Conservation (phyloP, 805 yeast species). For the Ogataea salicorniae region DNA sequence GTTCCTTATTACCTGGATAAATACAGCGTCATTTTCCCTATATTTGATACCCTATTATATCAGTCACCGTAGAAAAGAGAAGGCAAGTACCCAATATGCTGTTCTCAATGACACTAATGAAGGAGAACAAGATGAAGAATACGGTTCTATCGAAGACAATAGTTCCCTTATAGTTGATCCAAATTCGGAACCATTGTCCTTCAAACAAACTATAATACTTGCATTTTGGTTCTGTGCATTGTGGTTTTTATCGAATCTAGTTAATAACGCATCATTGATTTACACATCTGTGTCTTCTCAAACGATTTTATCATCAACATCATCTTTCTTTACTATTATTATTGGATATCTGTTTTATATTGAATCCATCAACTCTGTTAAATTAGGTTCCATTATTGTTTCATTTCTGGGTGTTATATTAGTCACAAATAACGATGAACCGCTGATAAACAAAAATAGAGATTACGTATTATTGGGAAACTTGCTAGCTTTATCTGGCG, state of each 20-base stretch:
- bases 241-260: slow-evolving; percentile 88
- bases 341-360: slow-evolving; percentile 71
- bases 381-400: slow-evolving; percentile 63
- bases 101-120: background rate
- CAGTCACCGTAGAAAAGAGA: slow-evolving; percentile 8
- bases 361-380: slow-evolving; percentile 61
- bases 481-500: slow-evolving; percentile 73
- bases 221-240: slow-evolving; percentile 78
- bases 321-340: slow-evolving; percentile 85
- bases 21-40: slow-evolving; percentile 77
- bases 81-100: background rate
- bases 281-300: slow-evolving; percentile 94
- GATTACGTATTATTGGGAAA: slow-evolving; percentile 56
- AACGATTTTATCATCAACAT: slow-evolving; percentile 86
- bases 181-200: slow-evolving; percentile 26
- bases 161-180: background rate
- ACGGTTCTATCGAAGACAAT: background rate
- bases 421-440: slow-evolving; percentile 63
- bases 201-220: slow-evolving; percentile 63
- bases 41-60: slow-evolving; percentile 60
- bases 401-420: slow-evolving; percentile 76
- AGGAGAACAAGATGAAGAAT: background rate
- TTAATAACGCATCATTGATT: slow-evolving; percentile 79
- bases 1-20: slow-evolving; percentile 84
- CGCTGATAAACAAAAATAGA: slow-evolving; percentile 29